A percentile compares a stretch with the other conserved stretches of the same genome.
These are phyloP conservation scores for Martiniozyma asiatica DNA, from an alignment of 1,139 yeast species.

Conservation along the genomic window DNA sequence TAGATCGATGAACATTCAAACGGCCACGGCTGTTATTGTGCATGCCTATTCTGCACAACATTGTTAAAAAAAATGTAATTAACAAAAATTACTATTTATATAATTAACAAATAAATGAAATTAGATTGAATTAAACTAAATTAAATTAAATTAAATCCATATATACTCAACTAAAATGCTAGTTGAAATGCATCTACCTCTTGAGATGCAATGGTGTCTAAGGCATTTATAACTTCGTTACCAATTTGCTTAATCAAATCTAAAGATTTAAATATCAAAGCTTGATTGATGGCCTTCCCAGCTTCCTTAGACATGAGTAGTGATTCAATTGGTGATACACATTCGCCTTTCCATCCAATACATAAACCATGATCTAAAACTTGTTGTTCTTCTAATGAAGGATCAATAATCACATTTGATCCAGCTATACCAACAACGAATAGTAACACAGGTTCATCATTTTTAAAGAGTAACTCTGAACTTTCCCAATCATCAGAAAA, in stretches of 20 bases:
- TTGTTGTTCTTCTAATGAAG: conserved; percentile 74
- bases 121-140: neutral
- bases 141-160: neutral
- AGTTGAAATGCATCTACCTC: conserved; percentile 18
- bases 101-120: neutral
- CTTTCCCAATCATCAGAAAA: conserved; percentile 80
- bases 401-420: conserved; percentile 58
- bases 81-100: neutral
- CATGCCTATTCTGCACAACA: conserved; percentile 84
- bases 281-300: conserved; percentile 21
- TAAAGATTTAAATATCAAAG: conserved; percentile 21
- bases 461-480: conserved; percentile 34
- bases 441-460: conserved; percentile 55
- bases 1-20: conserved; percentile 91
- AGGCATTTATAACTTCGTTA: conserved; percentile 20
- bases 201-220: conserved; percentile 19
- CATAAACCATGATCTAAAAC: conserved; percentile 76
- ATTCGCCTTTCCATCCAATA: conserved; percentile 55
- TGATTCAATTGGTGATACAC: conserved; percentile 54
- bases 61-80: conserved; percentile 17
- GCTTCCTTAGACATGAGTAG: conserved; percentile 32
- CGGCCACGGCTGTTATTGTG: conserved; percentile 89
- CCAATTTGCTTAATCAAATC: conserved; percentile 22
- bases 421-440: conserved; percentile 71
- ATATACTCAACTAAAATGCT: conserved; percentile 10